Base-by-base conservation (phyloP, 768 basidiomycete species). In the Trametes meyenii region DNA sequence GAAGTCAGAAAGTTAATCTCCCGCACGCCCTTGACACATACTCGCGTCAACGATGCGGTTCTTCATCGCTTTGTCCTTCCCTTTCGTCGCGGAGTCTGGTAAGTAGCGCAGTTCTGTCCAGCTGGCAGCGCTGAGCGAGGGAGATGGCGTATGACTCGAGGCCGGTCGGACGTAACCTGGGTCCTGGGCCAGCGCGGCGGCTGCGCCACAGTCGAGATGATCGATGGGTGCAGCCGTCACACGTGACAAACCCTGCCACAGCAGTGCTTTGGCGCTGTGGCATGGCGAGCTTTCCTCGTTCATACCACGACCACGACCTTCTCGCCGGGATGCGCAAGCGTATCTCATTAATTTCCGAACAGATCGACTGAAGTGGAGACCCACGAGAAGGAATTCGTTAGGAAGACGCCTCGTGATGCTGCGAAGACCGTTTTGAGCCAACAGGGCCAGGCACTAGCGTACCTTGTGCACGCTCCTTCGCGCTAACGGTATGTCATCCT, bases 11-110 rank as follows among this genome's bases (percentile, higher is more conserved):
- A 50, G 53, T 35, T 43, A 50, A 61, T 55, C 48, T 48, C 21
- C 40, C 46, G 48, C 33, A 17, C n/a, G 50, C 7, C 48, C 14
- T 42, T 51, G 54, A 56, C 54, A 62, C 61, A 62, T 62, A 62
- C 61, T 62, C 33, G 61, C 61, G 55, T 62, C 61, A 56, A 62
- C 55, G 54, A 62, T 62, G 36, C 50, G 49, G 38, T 62, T 39
- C 55, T 62, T 62, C 61, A 62, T 62, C 3, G 44, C 46, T 29
- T 51, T 21, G 33, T 8, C 13, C 12, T 38, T 44, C 23, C 43
- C 35, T 33, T 29, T 36, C 42, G 12, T 62, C 38, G 21, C 17
- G 16, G 23, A 16, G 10, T 43, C 16, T 23, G 24, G 23, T 26
- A 7, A 36, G 29, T 11, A 13, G 50, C 21, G 26, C 13, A 38